These are phyloP conservation scores for Paracamarosporium sp. DNA, from an alignment of 2,329 filamentous ascomycete species.

Conservation along the genomic window DNA sequence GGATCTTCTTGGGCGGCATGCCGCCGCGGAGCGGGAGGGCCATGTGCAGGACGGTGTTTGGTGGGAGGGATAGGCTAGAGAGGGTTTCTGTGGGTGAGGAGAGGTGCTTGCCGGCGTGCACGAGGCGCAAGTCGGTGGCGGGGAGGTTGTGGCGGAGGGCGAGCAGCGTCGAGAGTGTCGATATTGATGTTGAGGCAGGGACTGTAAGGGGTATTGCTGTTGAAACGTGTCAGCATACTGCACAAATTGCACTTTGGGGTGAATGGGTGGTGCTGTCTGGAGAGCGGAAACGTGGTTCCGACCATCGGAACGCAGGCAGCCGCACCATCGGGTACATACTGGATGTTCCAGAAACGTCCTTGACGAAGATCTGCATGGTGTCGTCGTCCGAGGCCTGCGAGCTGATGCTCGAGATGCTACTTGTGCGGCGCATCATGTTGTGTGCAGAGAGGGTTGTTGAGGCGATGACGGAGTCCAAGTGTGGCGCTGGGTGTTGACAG, in stretches of 20 bases:
- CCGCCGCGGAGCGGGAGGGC: slow-evolving; percentile 63
- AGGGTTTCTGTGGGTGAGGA: slow-evolving; percentile 51
- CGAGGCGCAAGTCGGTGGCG: slow-evolving; percentile 60
- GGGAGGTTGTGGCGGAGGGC: slow-evolving; percentile 63
- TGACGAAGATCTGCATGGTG: slow-evolving; percentile 68
- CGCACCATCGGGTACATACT: slow-evolving; percentile 54
- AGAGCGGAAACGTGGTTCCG: slow-evolving; percentile 27
- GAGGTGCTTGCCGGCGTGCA: slow-evolving; percentile 65
- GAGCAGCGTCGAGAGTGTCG: slow-evolving; percentile 63
- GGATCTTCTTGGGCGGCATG: slow-evolving; percentile 74
- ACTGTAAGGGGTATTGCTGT: slow-evolving; percentile 65
- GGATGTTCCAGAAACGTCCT: slow-evolving; percentile 61
- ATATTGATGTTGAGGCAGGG: slow-evolving; percentile 60
- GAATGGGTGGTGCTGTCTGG: slow-evolving; percentile 2
- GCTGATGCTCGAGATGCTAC: slow-evolving; percentile 52
- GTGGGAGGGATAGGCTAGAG: slow-evolving; percentile 55
- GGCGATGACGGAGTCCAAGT: slow-evolving; percentile 15
- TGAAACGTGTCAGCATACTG: slow-evolving; percentile 17
- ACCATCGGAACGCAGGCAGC: slow-evolving; percentile 21
- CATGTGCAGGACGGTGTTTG: slow-evolving; percentile 61
- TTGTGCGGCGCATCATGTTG: slow-evolving; percentile 41
- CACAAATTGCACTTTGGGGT: neutral
- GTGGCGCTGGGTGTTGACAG: slow-evolving; percentile 6
- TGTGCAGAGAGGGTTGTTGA: slow-evolving; percentile 9
- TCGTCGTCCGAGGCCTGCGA: slow-evolving; percentile 54